Evolutionary conservation across 139 green algal genomes (phyloP).

Genomic region (Tetraselmis striata): DNA sequence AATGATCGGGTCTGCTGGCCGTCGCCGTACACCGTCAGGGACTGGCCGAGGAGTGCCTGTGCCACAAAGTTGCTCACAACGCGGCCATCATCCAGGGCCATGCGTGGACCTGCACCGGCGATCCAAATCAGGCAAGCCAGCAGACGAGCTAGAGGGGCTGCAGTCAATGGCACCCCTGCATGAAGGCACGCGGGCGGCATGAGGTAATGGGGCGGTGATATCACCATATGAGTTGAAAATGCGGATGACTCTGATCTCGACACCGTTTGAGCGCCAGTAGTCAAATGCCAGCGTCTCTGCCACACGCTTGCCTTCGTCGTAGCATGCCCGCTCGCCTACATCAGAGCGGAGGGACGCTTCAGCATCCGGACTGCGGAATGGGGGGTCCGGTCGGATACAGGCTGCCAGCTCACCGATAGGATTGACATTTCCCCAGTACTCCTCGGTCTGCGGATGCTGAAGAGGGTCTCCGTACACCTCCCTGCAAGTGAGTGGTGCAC

Average conservation of each 20-base stretch:
- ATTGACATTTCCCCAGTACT: slow-evolving; percentile 99
- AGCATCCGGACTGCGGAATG: too few species aligned
- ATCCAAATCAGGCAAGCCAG: too few species aligned
- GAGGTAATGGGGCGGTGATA: too few species aligned
- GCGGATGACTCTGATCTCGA: slow-evolving; percentile 58
- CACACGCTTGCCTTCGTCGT: slow-evolving; percentile 98
- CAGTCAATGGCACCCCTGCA: too few species aligned
- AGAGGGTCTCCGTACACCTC: slow-evolving; percentile 98
- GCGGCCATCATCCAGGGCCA: slow-evolving; percentile 96
- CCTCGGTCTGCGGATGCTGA: slow-evolving; percentile 94
- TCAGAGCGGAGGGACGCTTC: background rate
- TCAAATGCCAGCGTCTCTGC: slow-evolving; percentile 95
- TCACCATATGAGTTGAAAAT: slow-evolving; percentile 99
- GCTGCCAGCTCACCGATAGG: slow-evolving; percentile 90
- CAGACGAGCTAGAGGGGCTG: too few species aligned
- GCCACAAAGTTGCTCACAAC: slow-evolving; percentile 98
- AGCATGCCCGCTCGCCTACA: slow-evolving; percentile 89
- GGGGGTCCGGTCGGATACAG: background rate
- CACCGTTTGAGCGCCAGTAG: slow-evolving; percentile 47
- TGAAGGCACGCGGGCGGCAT: too few species aligned
- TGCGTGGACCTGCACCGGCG: slow-evolving; percentile 73
- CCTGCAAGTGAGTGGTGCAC: too few species aligned
- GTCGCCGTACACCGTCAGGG: slow-evolving; percentile 93
- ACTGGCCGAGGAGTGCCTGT: slow-evolving; percentile 71
- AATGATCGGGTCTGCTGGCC: slow-evolving; percentile 94